phyloP scores from a whole-genome alignment of 2,329 filamentous ascomycete genomes.

The Colletotrichum spaethianum region DNA sequence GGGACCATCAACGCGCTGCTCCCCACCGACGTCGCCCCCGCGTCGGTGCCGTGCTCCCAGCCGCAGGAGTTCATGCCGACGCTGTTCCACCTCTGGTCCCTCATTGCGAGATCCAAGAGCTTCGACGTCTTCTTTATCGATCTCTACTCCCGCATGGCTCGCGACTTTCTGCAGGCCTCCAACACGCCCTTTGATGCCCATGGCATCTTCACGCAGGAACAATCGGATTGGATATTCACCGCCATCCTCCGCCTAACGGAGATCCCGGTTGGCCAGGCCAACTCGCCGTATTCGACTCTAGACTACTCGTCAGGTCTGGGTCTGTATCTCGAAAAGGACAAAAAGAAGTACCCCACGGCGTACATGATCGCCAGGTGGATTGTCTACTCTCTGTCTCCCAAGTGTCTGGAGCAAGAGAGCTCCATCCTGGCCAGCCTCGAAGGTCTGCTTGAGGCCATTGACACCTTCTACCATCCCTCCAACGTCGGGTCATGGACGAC shows the following conservation, averaged over 20 bases:
- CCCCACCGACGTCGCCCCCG: constrained; percentile 84
- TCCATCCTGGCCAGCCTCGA: constrained; percentile 90
- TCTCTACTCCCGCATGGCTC: constrained; percentile 86
- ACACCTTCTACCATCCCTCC: constrained; percentile 99
- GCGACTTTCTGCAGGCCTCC: constrained; percentile 82
- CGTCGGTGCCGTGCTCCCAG: constrained; percentile 80
- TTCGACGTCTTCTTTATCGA: constrained; percentile 92
- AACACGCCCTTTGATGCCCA: constrained; percentile 87
- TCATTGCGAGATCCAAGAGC: constrained; percentile 89
- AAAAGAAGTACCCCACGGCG: constrained; percentile 90
- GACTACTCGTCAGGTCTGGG: constrained; percentile 88
- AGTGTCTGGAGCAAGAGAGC: constrained; percentile 80
- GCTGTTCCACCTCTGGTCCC: constrained; percentile 96
- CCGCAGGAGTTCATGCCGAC: constrained; percentile 93
- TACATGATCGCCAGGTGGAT: constrained; percentile 96
- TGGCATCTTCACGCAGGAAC: constrained; percentile 92
- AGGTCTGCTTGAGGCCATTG: constrained; percentile 92
- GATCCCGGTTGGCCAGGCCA: constrained; percentile 96
- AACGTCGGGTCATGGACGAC: constrained; percentile 95
- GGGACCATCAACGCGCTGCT: constrained; percentile 89
- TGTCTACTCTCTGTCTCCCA: constrained; percentile 90
- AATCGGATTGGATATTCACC: constrained; percentile 94
- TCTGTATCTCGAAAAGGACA: constrained; percentile 90
- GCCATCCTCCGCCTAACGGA: constrained; percentile 90
- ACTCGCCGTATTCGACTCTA: constrained; percentile 89